A percentile compares a stretch with the other conserved stretches of the same genome.
Evolutionary conservation across 1,139 yeast genomes (phyloP).

Genomic region (Scheffersomyces parashehatae): DNA sequence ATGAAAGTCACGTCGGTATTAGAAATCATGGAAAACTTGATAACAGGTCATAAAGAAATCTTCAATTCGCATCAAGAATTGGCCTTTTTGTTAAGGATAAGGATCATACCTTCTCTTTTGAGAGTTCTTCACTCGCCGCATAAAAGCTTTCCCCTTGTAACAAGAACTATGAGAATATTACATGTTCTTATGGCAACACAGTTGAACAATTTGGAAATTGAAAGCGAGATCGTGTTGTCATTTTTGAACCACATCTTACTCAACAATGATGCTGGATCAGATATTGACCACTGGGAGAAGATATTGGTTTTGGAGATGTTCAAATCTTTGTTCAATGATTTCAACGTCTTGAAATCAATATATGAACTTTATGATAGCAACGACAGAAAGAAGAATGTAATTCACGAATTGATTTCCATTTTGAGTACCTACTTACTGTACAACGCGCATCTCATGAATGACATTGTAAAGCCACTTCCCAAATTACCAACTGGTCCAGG

Average conservation of each 20-base stretch:
- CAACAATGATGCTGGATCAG: slow-evolving; percentile 18
- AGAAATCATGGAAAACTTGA: slow-evolving; percentile 74
- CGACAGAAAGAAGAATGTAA: slow-evolving; percentile 55
- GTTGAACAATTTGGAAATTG: slow-evolving; percentile 62
- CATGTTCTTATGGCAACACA: slow-evolving; percentile 62
- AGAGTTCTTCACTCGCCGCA: slow-evolving; percentile 61
- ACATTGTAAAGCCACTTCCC: slow-evolving; percentile 27
- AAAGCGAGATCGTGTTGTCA: slow-evolving; percentile 78
- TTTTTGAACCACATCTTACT: slow-evolving; percentile 66
- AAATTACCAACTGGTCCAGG: slow-evolving; percentile 12
- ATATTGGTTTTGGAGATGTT: slow-evolving; percentile 72
- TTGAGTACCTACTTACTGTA: slow-evolving; percentile 29
- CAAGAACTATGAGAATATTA: slow-evolving; percentile 73
- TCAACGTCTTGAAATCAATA: slow-evolving; percentile 49
- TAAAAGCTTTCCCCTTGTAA: slow-evolving; percentile 61
- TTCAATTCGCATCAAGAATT: slow-evolving; percentile 67
- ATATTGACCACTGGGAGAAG: slow-evolving; percentile 59
- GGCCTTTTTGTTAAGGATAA: slow-evolving; percentile 60
- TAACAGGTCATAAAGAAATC: slow-evolving; percentile 53
- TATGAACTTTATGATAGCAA: slow-evolving; percentile 66
- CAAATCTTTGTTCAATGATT: slow-evolving; percentile 59
- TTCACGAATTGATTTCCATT: slow-evolving; percentile 58
- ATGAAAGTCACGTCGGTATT: slow-evolving; percentile 71
- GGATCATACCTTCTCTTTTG: slow-evolving; percentile 73
- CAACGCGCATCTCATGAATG: slow-evolving; percentile 36